Conservation (phyloP, 352 stramenopile genomes). For the Pilasporangium apinafurcum region DNA sequence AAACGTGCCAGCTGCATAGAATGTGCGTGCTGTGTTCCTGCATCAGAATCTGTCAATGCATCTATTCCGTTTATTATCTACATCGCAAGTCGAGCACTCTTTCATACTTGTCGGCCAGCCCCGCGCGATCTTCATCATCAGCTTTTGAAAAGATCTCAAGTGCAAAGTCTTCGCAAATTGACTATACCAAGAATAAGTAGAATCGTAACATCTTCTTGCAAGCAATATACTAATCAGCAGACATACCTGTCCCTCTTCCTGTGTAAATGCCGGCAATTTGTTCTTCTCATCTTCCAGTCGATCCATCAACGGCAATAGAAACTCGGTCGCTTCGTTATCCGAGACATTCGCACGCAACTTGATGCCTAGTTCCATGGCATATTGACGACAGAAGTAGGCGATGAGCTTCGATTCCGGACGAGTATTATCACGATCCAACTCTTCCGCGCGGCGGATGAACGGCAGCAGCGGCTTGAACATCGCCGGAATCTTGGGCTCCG, state of each 20-base stretch:
- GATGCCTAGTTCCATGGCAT: constrained; percentile 86
- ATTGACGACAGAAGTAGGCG: constrained; percentile 91
- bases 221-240: not conserved
- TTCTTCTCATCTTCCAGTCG: constrained; percentile 90
- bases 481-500: constrained; percentile 78
- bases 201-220: not conserved
- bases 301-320: constrained; percentile 87
- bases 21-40: constrained; percentile 91
- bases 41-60: too few relatives aligned
- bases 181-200: constrained; percentile 17
- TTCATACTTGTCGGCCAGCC: constrained; percentile 82
- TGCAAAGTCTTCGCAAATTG: constrained; percentile 86
- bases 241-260: constrained; percentile 87
- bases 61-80: too few relatives aligned
- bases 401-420: constrained; percentile 92
- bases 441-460: constrained; percentile 92
- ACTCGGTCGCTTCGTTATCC: constrained; percentile 81
- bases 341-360: constrained; percentile 77
- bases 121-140: constrained; percentile 91
- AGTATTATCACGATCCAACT: constrained; percentile 90
- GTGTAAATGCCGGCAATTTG: constrained; percentile 85
- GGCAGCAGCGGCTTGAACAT: constrained; percentile 92
- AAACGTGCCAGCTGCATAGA: constrained; percentile 95
- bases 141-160: constrained; percentile 93
- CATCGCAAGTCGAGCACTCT: not conserved